Conservation (phyloP, 2,329 filamentous ascomycete genomes). For the Aspergillus spinulosporus region DNA sequence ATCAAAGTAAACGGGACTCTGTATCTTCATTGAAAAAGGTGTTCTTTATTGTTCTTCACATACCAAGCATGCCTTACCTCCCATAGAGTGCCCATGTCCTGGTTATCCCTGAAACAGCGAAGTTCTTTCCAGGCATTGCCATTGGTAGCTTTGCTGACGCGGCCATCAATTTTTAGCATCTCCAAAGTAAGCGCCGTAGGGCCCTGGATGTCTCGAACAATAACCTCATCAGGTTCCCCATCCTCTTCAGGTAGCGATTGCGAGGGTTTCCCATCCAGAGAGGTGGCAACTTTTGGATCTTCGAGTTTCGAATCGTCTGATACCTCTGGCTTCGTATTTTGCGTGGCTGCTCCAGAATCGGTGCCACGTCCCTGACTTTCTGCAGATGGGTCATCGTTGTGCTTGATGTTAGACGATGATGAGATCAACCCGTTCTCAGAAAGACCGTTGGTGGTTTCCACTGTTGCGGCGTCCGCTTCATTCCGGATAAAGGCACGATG, state of each 20-base stretch:
- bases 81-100: conserved; percentile 49
- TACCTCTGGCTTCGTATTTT: background rate
- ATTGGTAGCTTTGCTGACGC: conserved; percentile 31
- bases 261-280: background rate
- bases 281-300: background rate
- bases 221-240: conserved; percentile 23
- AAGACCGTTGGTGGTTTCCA: conserved; percentile 3
- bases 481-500: background rate
- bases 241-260: conserved; percentile 1
- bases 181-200: conserved; percentile 33
- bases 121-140: conserved; percentile 48
- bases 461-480: background rate
- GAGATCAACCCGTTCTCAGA: background rate
- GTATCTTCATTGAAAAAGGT: background rate
- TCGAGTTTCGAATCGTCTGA: background rate
- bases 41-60: conserved; percentile 25
- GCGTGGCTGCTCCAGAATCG: background rate
- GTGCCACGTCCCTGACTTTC: conserved; percentile 5
- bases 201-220: conserved; percentile 31
- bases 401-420: background rate
- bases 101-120: conserved; percentile 46
- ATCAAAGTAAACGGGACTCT: background rate
- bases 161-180: conserved; percentile 45
- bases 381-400: background rate
- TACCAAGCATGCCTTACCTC: conserved; percentile 47